A percentile compares a stretch with the other conserved stretches of the same genome.
Evolutionary conservation across 2,329 filamentous ascomycete genomes (phyloP).

Genomic region (Trichoderma citrinoviride): DNA sequence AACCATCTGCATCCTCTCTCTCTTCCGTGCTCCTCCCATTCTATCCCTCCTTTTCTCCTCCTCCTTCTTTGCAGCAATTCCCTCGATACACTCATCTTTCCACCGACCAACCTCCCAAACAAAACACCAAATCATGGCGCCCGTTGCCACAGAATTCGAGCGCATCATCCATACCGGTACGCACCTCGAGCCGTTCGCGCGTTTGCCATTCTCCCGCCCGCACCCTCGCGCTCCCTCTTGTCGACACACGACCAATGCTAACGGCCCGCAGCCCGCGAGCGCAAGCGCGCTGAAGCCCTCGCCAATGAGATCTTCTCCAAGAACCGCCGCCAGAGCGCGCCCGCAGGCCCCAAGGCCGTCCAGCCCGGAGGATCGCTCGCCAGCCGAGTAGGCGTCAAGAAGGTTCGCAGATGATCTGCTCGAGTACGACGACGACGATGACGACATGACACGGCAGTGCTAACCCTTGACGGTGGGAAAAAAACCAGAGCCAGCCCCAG

Average conservation of each 20-base stretch:
- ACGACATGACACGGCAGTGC: neutral
- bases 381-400: constrained; percentile 70
- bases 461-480: neutral
- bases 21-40: neutral
- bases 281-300: constrained; percentile 69
- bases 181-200: constrained; percentile 9
- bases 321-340: constrained; percentile 58
- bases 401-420: constrained; percentile 46
- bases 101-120: neutral
- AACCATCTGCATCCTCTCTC: neutral
- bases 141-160: constrained; percentile 50
- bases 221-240: constrained; percentile 53
- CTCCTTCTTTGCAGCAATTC: neutral
- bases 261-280: constrained; percentile 55
- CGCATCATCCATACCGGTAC: constrained; percentile 55
- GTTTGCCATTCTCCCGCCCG: neutral
- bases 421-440: too few species aligned
- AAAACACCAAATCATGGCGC: constrained; percentile 35
- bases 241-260: constrained; percentile 16
- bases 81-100: neutral
- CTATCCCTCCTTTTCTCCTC: neutral
- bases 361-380: constrained; percentile 57
- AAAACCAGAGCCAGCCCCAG: constrained; percentile 27
- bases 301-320: constrained; percentile 68
- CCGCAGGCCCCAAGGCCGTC: constrained; percentile 44